Percentiles rank a stretch among this genome's conserved stretches.
Evolutionary conservation across 768 basidiomycete genomes (phyloP).

Genomic region (Fomitopsis serialis): DNA sequence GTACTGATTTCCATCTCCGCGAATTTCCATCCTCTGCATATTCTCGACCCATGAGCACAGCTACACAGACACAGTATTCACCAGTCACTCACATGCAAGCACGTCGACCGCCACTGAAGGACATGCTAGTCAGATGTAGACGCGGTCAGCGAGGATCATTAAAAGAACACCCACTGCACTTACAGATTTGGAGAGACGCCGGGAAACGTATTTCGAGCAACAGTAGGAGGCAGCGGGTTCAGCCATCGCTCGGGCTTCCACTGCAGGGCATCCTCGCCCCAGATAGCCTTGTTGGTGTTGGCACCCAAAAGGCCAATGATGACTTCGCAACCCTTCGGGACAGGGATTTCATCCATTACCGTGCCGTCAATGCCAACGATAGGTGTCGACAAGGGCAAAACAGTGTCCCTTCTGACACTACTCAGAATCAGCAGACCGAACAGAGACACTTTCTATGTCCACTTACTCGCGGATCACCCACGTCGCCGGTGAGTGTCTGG

Average conservation of each 20-base stretch:
- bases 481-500: too few species aligned
- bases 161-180: neutral
- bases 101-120: too few species aligned
- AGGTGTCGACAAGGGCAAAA: slow-evolving; percentile 52
- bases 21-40: too few species aligned
- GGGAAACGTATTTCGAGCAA: slow-evolving; percentile 14
- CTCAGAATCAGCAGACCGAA: too few species aligned
- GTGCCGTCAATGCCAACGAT: slow-evolving; percentile 38
- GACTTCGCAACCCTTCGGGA: slow-evolving; percentile 44
- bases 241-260: slow-evolving; percentile 69
- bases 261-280: slow-evolving; percentile 55
- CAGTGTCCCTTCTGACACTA: slow-evolving; percentile 44
- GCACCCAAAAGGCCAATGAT: slow-evolving; percentile 37
- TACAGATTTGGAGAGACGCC: slow-evolving; percentile 21
- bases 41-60: too few species aligned
- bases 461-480: too few species aligned
- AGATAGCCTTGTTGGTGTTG: slow-evolving; percentile 48
- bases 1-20: too few species aligned
- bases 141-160: too few species aligned
- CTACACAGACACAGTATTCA: too few species aligned
- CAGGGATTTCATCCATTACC: slow-evolving; percentile 31
- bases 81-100: too few species aligned
- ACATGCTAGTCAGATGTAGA: too few species aligned
- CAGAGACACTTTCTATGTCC: too few species aligned
- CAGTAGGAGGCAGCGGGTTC: slow-evolving; percentile 11